Conservation (phyloP, 805 yeast genomes). For the Starmerella floris region DNA sequence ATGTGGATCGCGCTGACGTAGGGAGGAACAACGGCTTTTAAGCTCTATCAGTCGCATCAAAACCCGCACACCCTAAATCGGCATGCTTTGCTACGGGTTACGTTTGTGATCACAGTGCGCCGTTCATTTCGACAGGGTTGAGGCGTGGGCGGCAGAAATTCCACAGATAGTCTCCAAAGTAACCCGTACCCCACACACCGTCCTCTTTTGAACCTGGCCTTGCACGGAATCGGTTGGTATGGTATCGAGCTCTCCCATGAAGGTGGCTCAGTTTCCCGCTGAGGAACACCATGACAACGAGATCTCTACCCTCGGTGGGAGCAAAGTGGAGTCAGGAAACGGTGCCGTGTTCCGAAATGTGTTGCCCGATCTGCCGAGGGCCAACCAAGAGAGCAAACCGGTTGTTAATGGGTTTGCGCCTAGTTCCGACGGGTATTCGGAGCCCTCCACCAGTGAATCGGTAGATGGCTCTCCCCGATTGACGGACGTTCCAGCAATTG, state of each 20-base stretch:
- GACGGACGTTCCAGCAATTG: neutral
- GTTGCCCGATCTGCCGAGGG: neutral
- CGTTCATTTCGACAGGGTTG: too few species aligned
- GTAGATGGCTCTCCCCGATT: neutral
- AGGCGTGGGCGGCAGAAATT: too few species aligned
- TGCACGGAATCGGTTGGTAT: neutral
- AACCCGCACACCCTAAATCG: too few species aligned
- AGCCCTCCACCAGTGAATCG: neutral
- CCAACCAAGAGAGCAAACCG: neutral
- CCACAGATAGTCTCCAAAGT: neutral
- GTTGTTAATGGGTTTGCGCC: neutral
- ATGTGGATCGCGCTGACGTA: too few species aligned
- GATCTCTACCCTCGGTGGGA: neutral
- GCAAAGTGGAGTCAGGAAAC: neutral
- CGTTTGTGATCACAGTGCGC: too few species aligned
- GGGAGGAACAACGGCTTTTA: too few species aligned
- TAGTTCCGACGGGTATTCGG: neutral
- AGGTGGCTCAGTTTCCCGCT: conserved; percentile 3
- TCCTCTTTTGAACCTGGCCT: neutral
- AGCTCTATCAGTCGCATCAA: too few species aligned
- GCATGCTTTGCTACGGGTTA: too few species aligned
- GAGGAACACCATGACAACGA: neutral
- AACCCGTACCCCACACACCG: neutral
- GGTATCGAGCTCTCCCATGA: conserved; percentile 7
- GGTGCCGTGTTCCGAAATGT: neutral